A percentile compares a stretch with the other conserved stretches of the same genome.
Conservation (phyloP, 768 basidiomycete species). For the Coprinopsis marcescibilis region DNA sequence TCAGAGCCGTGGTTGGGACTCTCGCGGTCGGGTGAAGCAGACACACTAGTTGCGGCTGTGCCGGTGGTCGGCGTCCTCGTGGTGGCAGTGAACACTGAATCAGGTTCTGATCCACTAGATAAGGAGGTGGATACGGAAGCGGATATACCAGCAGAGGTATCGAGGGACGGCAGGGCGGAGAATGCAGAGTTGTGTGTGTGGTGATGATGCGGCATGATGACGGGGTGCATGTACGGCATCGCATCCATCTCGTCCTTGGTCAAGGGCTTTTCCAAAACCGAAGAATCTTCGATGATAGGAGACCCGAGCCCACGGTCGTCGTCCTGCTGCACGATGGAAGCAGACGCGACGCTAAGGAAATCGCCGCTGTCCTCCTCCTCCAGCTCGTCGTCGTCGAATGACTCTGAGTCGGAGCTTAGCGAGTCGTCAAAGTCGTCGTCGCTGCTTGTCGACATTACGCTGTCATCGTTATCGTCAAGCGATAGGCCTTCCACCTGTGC, state of each 20-base stretch:
- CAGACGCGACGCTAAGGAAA: not conserved
- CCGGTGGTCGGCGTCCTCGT: conserved; percentile 1
- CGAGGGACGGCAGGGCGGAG: conserved; percentile 4
- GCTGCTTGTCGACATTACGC: conserved; percentile 19
- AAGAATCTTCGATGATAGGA: conserved; percentile 16
- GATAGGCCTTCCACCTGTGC: not conserved
- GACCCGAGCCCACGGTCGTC: conserved; percentile 1
- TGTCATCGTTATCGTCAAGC: conserved; percentile 15
- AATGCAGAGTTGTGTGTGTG: conserved; percentile 5
- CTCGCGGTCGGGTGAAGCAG: conserved; percentile 1
- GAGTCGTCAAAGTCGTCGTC: conserved; percentile 13
- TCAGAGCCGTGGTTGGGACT: not conserved
- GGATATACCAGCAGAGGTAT: conserved; percentile 1
- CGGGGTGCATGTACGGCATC: conserved; percentile 52
- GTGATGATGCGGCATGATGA: conserved; percentile 17
- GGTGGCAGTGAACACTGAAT: not conserved
- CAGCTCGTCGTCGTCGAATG: conserved; percentile 25
- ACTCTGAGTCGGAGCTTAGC: conserved; percentile 16
- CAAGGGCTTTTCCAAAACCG: conserved; percentile 10
- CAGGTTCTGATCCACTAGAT: conserved; percentile 7
- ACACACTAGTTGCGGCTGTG: conserved; percentile 7
- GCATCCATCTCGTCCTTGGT: conserved; percentile 24
- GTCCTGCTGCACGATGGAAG: conserved; percentile 9
- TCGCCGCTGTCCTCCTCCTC: conserved; percentile 15
- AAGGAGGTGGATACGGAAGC: conserved; percentile 5